Conservation (phyloP, 202 grass and related monocot species). For the Setaria viridis region DNA sequence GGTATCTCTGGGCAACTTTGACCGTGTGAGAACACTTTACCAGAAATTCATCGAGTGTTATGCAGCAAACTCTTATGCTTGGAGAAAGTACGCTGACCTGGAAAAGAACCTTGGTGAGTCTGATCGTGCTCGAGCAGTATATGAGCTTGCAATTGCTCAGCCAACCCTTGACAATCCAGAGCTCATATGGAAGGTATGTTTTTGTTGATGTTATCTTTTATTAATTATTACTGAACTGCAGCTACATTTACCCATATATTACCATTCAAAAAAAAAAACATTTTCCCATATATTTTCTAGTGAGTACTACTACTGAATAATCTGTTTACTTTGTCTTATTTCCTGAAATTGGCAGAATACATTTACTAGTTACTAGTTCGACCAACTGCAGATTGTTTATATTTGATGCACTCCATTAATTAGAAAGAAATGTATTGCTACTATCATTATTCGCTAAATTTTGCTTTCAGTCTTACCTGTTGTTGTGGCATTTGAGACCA, state of each 20-base stretch:
- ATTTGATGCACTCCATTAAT: background rate
- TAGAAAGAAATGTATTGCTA: too few relatives aligned
- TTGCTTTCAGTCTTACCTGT: background rate
- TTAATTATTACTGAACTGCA: background rate
- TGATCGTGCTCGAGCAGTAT: conserved; percentile 78
- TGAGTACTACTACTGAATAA: background rate
- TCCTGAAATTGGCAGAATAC: too few relatives aligned
- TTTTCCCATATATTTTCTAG: too few relatives aligned
- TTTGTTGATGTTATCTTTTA: background rate
- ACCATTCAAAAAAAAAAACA: too few relatives aligned
- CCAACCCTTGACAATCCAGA: conserved; percentile 84
- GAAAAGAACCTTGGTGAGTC: conserved; percentile 85
- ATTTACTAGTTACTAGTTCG: background rate
- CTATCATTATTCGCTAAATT: background rate
- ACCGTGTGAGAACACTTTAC: conserved; percentile 76
- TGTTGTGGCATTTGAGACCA: conserved; percentile 14
- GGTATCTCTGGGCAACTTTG: conserved; percentile 72
- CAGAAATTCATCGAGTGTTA: conserved; percentile 88
- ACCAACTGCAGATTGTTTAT: background rate
- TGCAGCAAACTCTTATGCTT: conserved; percentile 81
- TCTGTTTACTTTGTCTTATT: background rate
- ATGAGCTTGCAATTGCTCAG: conserved; percentile 88
- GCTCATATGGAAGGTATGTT: conserved; percentile 85
- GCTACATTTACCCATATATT: background rate
- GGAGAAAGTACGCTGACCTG: conserved; percentile 85